Evolutionary conservation across 2,329 filamentous ascomycete species (phyloP), one percentile per base, ranked within the genome.

Genomic region (Hypoxylon sp.): DNA sequence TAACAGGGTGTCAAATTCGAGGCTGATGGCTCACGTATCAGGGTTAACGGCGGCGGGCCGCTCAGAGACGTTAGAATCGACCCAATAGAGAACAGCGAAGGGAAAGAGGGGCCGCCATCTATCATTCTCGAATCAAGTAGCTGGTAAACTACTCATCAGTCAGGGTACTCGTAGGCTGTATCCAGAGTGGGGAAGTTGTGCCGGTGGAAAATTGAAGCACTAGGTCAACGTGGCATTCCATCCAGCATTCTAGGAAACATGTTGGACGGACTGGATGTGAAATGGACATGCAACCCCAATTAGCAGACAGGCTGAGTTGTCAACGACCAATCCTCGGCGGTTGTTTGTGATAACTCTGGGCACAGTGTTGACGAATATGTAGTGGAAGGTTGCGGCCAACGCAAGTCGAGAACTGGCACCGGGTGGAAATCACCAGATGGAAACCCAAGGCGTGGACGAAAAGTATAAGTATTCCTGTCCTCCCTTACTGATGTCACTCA

Each of bases 201-300:
- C 72, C 72, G 73, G 72, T 69, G 70, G 68, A 75, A 43, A 73
- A 72, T 73, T 70, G 68, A 72, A 73, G 68, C 63, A 71, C 70
- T 66, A 63, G 71, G 73, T 73, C 76, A 75, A 78, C 77, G 77
- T 78, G 77, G 77, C 77, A 78, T 73, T 73, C 72, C 74, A 73
- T 71, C 71, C 69, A 76, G 71, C 70, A 69, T 73, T 72, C 67
- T 69, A 74, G 64, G 60, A 69, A 71, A 69, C 63, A 71, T 72
- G 71, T 72, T 74, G 72, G 72, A 73, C 73, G 65, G 71, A 70
- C 68, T 73, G 67, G 68, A 69, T 72, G 74, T 65, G 68, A 72
- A 73, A 71, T 77, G 73, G 72, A 68, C 75, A 77, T 78, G 76
- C 73, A 77, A 78, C 75, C 75, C 73, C 74, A 76, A 76, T 73